A percentile compares a stretch with the other conserved stretches of the same genome.
These are phyloP conservation scores for Heliamphora pulchella DNA, from an alignment of 179 eudicot species.

Conservation along the genomic window DNA sequence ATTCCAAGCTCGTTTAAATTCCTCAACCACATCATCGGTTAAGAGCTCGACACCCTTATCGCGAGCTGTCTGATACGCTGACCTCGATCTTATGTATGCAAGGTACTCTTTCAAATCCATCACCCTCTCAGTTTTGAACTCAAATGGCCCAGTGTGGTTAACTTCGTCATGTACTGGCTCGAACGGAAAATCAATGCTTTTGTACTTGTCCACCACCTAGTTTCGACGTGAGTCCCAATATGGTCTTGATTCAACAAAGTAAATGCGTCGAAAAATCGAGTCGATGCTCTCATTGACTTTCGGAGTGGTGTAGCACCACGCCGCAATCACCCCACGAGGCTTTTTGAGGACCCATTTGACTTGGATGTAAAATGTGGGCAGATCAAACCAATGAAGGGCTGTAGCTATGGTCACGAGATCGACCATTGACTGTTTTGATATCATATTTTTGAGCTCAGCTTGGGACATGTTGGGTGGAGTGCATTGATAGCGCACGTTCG, in stretches of 20 bases:
- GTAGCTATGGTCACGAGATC: constrained; percentile 69
- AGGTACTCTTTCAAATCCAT: constrained; percentile 57
- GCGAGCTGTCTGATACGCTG: constrained; percentile 66
- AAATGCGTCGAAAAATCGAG: constrained; percentile 37
- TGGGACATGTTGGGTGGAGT: constrained; percentile 52
- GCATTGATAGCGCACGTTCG: constrained; percentile 48
- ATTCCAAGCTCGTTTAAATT: constrained; percentile 56
- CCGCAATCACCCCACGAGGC: constrained; percentile 72
- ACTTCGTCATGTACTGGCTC: constrained; percentile 52
- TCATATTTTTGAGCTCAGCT: constrained; percentile 26
- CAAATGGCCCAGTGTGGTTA: constrained; percentile 68
- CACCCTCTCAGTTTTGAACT: constrained; percentile 43
- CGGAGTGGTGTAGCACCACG: constrained; percentile 78
- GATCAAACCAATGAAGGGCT: constrained; percentile 82
- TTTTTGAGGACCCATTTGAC: constrained; percentile 53
- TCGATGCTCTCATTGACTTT: constrained; percentile 39
- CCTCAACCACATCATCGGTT: constrained; percentile 42
- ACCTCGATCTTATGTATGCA: constrained; percentile 58
- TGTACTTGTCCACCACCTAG: constrained; percentile 46
- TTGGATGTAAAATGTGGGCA: constrained; percentile 47
- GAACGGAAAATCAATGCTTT: constrained; percentile 57
- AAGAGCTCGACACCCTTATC: constrained; percentile 73
- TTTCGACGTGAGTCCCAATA: constrained; percentile 47
- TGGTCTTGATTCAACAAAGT: constrained; percentile 26
- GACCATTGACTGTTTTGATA: constrained; percentile 35